phyloP scores from a whole-genome alignment of 305 asterid species.

The Plantago lanceolata region DNA sequence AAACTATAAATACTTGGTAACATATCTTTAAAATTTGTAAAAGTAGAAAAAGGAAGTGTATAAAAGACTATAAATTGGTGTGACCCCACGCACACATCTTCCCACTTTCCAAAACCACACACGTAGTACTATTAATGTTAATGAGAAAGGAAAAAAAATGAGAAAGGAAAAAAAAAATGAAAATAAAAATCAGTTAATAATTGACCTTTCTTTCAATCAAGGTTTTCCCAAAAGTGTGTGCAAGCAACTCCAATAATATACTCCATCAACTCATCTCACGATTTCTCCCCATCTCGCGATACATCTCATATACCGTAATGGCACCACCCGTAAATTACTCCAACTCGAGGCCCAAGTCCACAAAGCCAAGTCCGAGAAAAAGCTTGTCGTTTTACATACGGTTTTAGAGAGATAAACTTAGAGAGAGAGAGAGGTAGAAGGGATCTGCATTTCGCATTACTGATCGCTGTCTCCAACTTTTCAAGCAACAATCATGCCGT shows the following conservation, averaged over 20 bases:
- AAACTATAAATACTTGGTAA: no score
- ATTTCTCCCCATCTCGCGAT: background rate
- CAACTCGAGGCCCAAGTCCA: background rate
- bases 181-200: no score
- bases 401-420: background rate
- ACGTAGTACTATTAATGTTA: no score
- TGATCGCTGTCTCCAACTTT: conserved; percentile 18
- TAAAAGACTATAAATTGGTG: no score
- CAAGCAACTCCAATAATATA: conserved; percentile 1
- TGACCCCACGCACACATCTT: no score
- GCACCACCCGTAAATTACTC: conserved; percentile 12
- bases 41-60: no score
- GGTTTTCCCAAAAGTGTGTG: background rate
- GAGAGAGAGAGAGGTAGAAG: background rate
- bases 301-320: conserved; percentile 4
- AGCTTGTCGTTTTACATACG: conserved; percentile 8
- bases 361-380: conserved; percentile 14
- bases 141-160: no score
- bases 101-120: no score
- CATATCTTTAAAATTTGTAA: no score
- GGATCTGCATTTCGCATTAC: no score
- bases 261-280: background rate
- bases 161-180: no score
- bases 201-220: no score
- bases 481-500: conserved; percentile 23